Conservation (phyloP, 345 rosid species). For the Punica granatum region DNA sequence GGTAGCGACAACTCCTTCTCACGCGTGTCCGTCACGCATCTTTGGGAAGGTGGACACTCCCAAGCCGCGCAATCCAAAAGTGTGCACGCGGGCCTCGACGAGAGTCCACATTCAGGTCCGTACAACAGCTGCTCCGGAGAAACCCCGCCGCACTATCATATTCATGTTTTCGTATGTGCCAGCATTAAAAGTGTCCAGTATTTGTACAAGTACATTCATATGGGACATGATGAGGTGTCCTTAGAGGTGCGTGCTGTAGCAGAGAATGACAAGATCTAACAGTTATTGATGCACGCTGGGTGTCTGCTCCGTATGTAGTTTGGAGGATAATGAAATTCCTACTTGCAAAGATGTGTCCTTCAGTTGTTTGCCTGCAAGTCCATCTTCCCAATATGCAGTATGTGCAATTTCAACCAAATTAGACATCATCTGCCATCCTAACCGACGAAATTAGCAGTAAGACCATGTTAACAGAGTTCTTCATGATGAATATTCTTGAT, state of each 20-base stretch:
- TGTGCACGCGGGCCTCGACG: too few relatives aligned
- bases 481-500: not conserved
- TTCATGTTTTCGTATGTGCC: too few relatives aligned
- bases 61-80: too few relatives aligned
- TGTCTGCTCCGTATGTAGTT: not conserved
- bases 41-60: too few relatives aligned
- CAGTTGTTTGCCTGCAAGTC: not conserved
- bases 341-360: not conserved
- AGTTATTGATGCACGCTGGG: not conserved
- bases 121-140: too few relatives aligned
- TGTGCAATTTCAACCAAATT: too few relatives aligned
- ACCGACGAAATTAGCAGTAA: not conserved
- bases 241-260: not conserved
- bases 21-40: too few relatives aligned
- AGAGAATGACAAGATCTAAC: not conserved
- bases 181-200: not conserved
- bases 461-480: not conserved
- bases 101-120: too few relatives aligned
- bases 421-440: not conserved
- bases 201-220: not conserved
- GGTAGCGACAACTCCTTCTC: too few relatives aligned
- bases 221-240: not conserved
- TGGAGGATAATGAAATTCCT: not conserved
- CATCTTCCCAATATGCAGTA: not conserved
- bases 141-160: too few relatives aligned